These are phyloP conservation scores for Chrysosporium queenslandicum DNA, from an alignment of 2,329 filamentous ascomycete genomes.

Conservation along the genomic window DNA sequence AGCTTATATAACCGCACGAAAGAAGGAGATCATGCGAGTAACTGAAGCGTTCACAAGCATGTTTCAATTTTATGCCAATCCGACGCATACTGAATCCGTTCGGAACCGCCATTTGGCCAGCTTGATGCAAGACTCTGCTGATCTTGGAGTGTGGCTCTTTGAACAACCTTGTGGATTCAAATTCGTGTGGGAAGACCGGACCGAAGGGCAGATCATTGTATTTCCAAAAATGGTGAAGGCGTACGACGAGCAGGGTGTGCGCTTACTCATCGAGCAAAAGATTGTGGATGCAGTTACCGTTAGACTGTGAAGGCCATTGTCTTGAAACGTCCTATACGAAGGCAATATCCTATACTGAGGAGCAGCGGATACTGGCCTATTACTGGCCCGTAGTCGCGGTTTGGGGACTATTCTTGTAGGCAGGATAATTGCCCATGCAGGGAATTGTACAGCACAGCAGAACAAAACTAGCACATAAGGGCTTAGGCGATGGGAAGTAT, in stretches of 20 bases:
- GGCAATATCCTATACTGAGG: background rate
- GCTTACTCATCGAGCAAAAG: conserved; percentile 14
- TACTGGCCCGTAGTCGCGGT: too few relatives aligned
- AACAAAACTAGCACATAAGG: too few relatives aligned
- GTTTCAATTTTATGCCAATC: conserved; percentile 20
- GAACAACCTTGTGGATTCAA: conserved; percentile 22
- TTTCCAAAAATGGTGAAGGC: conserved; percentile 20
- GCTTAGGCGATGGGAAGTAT: too few relatives aligned
- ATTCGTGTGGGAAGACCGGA: conserved; percentile 13
- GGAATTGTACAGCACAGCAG: too few relatives aligned
- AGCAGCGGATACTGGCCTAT: too few relatives aligned
- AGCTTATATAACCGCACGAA: conserved; percentile 10
- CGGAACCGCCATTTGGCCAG: conserved; percentile 19
- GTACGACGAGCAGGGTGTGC: conserved; percentile 19
- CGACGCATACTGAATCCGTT: conserved; percentile 14
- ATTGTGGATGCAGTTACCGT: conserved; percentile 16
- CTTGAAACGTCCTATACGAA: too few relatives aligned
- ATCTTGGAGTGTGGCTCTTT: conserved; percentile 24
- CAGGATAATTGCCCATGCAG: too few relatives aligned
- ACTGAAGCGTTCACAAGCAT: conserved; percentile 16
- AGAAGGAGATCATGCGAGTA: background rate
- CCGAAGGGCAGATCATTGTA: conserved; percentile 4
- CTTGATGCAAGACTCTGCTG: conserved; percentile 18
- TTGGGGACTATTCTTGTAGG: too few relatives aligned
- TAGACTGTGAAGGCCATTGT: conserved; percentile 2